These are phyloP conservation scores for Coniochaeta prunicola DNA, from an alignment of 2,329 filamentous ascomycete species.

Conservation along the genomic window DNA sequence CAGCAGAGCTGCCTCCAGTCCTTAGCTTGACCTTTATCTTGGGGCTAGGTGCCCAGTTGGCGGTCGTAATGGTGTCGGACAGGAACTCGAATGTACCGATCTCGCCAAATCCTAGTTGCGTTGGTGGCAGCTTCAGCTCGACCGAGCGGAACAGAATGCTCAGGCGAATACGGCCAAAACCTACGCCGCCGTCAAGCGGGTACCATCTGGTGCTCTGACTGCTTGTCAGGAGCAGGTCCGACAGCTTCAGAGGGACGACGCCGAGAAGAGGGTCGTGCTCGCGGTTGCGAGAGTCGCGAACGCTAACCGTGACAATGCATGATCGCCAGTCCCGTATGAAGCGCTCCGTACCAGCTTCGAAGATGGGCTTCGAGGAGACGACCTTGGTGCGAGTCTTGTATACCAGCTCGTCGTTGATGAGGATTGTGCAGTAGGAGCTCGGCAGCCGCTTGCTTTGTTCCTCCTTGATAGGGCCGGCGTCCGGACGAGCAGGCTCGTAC, in stretches of 20 bases:
- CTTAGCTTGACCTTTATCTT: slow-evolving; percentile 67
- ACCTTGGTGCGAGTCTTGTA: slow-evolving; percentile 96
- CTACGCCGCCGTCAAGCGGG: slow-evolving; percentile 88
- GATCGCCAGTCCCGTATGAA: slow-evolving; percentile 94
- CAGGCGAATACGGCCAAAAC: slow-evolving; percentile 83
- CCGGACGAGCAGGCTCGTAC: slow-evolving; percentile 77
- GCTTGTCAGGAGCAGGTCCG: slow-evolving; percentile 78
- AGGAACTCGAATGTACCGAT: slow-evolving; percentile 90
- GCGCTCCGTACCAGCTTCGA: slow-evolving; percentile 90
- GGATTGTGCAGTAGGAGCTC: slow-evolving; percentile 88
- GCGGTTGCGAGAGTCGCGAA: slow-evolving; percentile 80
- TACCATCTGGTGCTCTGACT: slow-evolving; percentile 90
- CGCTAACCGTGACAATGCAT: slow-evolving; percentile 75
- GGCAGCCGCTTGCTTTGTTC: slow-evolving; percentile 75
- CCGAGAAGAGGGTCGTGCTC: slow-evolving; percentile 94
- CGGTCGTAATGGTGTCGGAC: slow-evolving; percentile 60
- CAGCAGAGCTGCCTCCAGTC: slow-evolving; percentile 76
- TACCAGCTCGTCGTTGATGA: slow-evolving; percentile 77
- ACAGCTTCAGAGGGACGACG: slow-evolving; percentile 80
- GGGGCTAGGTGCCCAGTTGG: slow-evolving; percentile 45
- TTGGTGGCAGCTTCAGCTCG: slow-evolving; percentile 75
- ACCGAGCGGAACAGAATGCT: slow-evolving; percentile 86
- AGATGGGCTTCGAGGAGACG: slow-evolving; percentile 89
- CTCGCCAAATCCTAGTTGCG: slow-evolving; percentile 79
- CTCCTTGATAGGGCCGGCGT: slow-evolving; percentile 78